phyloP scores from a whole-genome alignment of 1,139 yeast genomes.

The Pichia cactophila region DNA sequence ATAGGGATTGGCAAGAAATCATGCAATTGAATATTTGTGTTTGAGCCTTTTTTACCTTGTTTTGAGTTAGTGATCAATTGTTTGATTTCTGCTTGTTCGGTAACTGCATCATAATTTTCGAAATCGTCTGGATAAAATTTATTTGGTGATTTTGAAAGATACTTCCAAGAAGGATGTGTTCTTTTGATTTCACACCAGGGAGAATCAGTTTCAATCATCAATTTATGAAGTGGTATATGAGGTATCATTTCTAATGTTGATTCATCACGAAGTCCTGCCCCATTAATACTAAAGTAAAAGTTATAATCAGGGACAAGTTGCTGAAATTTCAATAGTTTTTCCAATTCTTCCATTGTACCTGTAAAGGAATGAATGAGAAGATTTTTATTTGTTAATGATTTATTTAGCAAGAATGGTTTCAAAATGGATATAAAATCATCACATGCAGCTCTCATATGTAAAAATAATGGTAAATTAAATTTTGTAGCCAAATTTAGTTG shows the following conservation, averaged over 20 bases:
- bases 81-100: slow-evolving; percentile 1
- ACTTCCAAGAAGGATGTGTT: slow-evolving; percentile 67
- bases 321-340: slow-evolving; percentile 35
- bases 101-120: slow-evolving; percentile 5
- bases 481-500: slow-evolving; percentile 62
- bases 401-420: slow-evolving; percentile 45
- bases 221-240: slow-evolving; percentile 54
- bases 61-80: slow-evolving; percentile 1
- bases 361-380: slow-evolving; percentile 95
- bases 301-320: slow-evolving; percentile 28
- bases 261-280: slow-evolving; percentile 79
- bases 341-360: slow-evolving; percentile 61
- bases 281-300: slow-evolving; percentile 76
- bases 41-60: slow-evolving; percentile 13
- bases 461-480: slow-evolving; percentile 63
- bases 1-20: slow-evolving; percentile 53
- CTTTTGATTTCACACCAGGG: slow-evolving; percentile 97
- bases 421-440: slow-evolving; percentile 66
- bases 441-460: slow-evolving; percentile 87
- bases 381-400: slow-evolving; percentile 27
- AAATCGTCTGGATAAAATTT: slow-evolving; percentile 40
- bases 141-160: slow-evolving; percentile 47
- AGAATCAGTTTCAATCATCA: slow-evolving; percentile 90
- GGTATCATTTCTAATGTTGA: slow-evolving; percentile 65
- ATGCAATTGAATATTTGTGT: slow-evolving; percentile 31